These are phyloP conservation scores for Caloboletus firmus DNA, from an alignment of 1,284 basidiomycete species.

Conservation along the genomic window DNA sequence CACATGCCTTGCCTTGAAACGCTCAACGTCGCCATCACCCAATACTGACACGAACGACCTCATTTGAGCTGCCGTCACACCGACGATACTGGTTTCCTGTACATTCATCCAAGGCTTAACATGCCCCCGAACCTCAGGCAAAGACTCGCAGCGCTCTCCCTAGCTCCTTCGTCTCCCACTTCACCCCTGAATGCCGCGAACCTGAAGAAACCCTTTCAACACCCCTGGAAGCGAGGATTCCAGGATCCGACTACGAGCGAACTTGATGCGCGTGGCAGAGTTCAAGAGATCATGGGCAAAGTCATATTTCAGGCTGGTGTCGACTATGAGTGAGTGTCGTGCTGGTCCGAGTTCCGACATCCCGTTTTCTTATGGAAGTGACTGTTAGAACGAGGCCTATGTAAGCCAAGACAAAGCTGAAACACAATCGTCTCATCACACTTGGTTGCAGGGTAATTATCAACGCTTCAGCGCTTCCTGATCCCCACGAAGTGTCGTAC, in stretches of 20 bases:
- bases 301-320: slow-evolving; percentile 87
- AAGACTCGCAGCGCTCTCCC: slow-evolving; percentile 55
- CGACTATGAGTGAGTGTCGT: slow-evolving; percentile 69
- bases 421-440: neutral
- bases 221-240: slow-evolving; percentile 25
- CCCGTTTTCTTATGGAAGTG: slow-evolving; percentile 11
- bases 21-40: neutral
- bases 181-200: slow-evolving; percentile 36
- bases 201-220: slow-evolving; percentile 37
- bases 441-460: slow-evolving; percentile 64
- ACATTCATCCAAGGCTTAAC: neutral
- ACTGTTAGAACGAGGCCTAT: slow-evolving; percentile 75
- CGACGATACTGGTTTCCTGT: neutral
- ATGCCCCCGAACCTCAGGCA: slow-evolving; percentile 53
- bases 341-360: neutral
- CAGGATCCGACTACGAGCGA: slow-evolving; percentile 18
- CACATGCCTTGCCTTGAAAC: slow-evolving; percentile 9
- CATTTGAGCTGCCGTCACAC: neutral
- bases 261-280: slow-evolving; percentile 41
- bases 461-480: slow-evolving; percentile 77
- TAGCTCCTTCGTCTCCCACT: slow-evolving; percentile 47
- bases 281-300: slow-evolving; percentile 65
- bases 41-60: neutral
- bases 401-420: slow-evolving; percentile 45
- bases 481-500: slow-evolving; percentile 74